Evolutionary conservation across 805 yeast species (phyloP).

Genomic region (Myxozyma kluyveri): DNA sequence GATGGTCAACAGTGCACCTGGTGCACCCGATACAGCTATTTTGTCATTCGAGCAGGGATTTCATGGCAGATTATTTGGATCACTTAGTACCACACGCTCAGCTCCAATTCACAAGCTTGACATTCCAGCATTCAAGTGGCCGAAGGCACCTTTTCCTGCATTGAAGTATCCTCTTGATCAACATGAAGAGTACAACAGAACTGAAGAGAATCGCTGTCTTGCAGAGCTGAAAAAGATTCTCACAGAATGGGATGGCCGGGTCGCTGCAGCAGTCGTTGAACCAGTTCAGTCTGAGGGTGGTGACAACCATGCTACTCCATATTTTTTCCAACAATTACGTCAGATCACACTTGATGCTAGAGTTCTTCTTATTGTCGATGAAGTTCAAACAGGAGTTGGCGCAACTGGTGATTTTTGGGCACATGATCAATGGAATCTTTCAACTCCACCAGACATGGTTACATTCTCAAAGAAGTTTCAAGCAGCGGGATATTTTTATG

Average conservation of each 20-base stretch:
- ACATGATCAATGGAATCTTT: slow-evolving; percentile 76
- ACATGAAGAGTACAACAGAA: slow-evolving; percentile 57
- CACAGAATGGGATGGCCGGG: slow-evolving; percentile 65
- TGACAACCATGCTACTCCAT: slow-evolving; percentile 78
- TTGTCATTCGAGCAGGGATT: slow-evolving; percentile 83
- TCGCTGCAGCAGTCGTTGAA: slow-evolving; percentile 87
- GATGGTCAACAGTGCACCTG: slow-evolving; percentile 78
- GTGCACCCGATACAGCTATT: slow-evolving; percentile 76
- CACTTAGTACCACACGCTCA: slow-evolving; percentile 87
- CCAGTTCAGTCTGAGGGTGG: slow-evolving; percentile 93
- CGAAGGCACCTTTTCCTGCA: slow-evolving; percentile 88
- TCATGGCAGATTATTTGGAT: slow-evolving; percentile 93
- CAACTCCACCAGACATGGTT: slow-evolving; percentile 77
- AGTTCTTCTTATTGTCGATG: slow-evolving; percentile 73
- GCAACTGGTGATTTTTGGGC: slow-evolving; percentile 87
- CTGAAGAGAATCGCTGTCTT: slow-evolving; percentile 81
- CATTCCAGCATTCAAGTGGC: slow-evolving; percentile 93
- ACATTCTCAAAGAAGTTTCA: slow-evolving; percentile 88
- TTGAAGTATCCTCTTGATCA: slow-evolving; percentile 81
- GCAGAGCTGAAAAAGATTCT: slow-evolving; percentile 70
- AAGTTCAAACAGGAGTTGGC: slow-evolving; percentile 88
- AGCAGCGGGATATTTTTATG: slow-evolving; percentile 83
- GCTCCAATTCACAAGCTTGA: slow-evolving; percentile 89
- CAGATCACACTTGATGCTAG: slow-evolving; percentile 69
- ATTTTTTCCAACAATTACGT: slow-evolving; percentile 78